phyloP scores from a whole-genome alignment of 441 rosid genomes.

The Geranium incanum region DNA sequence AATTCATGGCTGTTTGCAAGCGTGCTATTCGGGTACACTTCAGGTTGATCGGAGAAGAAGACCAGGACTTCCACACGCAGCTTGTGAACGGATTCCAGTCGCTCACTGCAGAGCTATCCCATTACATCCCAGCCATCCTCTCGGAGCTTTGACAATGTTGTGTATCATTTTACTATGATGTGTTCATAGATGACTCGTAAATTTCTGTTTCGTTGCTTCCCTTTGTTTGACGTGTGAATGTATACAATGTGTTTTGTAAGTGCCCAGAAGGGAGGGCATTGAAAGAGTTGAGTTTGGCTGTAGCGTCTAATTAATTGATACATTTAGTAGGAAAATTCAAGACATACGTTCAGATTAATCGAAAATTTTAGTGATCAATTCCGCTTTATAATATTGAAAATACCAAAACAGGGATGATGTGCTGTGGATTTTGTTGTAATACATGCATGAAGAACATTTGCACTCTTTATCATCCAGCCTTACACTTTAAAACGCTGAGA shows the following conservation, averaged over 20 bases:
- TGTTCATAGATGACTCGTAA: not conserved
- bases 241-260: not conserved
- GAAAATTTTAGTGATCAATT: too few species aligned
- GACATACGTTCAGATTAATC: too few species aligned
- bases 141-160: conserved; percentile 65
- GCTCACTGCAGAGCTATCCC: conserved; percentile 95
- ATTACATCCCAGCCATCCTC: conserved; percentile 96
- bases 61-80: conserved; percentile 96
- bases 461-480: too few species aligned
- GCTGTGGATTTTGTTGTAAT: too few species aligned
- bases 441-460: too few species aligned
- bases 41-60: conserved; percentile 91
- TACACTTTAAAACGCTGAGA: too few species aligned
- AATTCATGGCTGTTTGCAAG: conserved; percentile 98
- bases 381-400: too few species aligned
- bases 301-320: too few species aligned
- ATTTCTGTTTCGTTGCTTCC: not conserved
- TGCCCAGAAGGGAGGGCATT: too few species aligned
- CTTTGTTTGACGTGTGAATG: not conserved
- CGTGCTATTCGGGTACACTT: conserved; percentile 93
- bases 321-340: too few species aligned
- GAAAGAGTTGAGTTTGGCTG: too few species aligned
- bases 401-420: too few species aligned
- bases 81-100: conserved; percentile 98
- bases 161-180: not conserved